phyloP scores from a whole-genome alignment of 371 early-diverging fungal species.

The Mortierella sp. region DNA sequence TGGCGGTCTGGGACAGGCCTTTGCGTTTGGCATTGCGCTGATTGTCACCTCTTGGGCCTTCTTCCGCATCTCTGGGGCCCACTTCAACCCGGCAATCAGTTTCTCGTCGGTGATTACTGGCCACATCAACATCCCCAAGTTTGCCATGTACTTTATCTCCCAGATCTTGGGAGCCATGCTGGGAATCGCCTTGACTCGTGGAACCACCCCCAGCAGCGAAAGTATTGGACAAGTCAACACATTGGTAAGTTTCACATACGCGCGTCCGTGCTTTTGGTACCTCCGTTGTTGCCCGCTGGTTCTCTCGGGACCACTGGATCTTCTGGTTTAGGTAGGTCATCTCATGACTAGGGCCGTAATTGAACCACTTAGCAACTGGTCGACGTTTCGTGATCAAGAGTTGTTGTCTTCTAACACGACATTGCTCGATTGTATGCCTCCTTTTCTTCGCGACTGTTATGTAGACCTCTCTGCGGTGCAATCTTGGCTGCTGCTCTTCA shows the following conservation, averaged over 20 bases:
- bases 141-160: constrained; percentile 62
- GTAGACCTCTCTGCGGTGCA: constrained; percentile 52
- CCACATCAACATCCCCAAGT: constrained; percentile 60
- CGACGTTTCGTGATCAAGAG: too few species aligned
- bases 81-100: constrained; percentile 70
- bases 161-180: constrained; percentile 67
- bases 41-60: constrained; percentile 60
- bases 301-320: constrained; percentile 65
- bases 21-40: constrained; percentile 64
- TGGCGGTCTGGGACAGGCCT: constrained; percentile 59
- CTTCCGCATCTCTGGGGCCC: constrained; percentile 69
- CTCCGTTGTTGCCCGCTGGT: constrained; percentile 65
- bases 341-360: too few species aligned
- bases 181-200: constrained; percentile 63
- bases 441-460: too few species aligned
- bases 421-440: too few species aligned
- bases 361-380: too few species aligned
- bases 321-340: constrained; percentile 61
- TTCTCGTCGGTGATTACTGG: constrained; percentile 57
- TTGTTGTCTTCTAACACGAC: too few species aligned
- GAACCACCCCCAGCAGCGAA: constrained; percentile 56
- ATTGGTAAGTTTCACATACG: constrained; percentile 52
- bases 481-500: constrained; percentile 53
- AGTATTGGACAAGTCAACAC: constrained; percentile 54
- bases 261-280: constrained; percentile 70